Conservation (phyloP, 306 rosid species). For the Prunus fruticosa region DNA sequence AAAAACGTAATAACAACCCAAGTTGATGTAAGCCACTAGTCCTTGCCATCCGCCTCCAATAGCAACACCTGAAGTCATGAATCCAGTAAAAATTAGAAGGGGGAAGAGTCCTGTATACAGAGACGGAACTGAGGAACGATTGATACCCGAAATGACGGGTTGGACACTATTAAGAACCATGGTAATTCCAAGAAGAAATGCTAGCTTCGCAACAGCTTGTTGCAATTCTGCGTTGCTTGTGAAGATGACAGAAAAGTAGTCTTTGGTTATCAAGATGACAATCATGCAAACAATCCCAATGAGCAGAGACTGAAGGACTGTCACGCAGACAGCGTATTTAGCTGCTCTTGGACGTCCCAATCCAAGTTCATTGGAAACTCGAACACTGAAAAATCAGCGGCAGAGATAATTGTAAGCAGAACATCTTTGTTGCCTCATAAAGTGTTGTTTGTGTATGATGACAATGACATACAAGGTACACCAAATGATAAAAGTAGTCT, state of each 20-base stretch:
- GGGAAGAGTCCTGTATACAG: background rate
- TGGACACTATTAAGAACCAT: conserved; percentile 86
- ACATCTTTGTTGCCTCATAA: background rate
- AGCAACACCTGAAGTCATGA: conserved; percentile 69
- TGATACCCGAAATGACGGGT: conserved; percentile 79
- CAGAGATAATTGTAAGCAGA: background rate
- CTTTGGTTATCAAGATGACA: conserved; percentile 44
- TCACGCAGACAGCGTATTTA: conserved; percentile 68
- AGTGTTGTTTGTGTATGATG: conserved; percentile 4
- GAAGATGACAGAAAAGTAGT: conserved; percentile 54
- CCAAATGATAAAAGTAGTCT: background rate
- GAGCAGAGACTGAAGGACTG: conserved; percentile 61
- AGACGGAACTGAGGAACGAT: background rate
- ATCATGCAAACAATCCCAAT: conserved; percentile 58
- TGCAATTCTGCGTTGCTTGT: conserved; percentile 52
- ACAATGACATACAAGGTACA: background rate
- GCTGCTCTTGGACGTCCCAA: conserved; percentile 70
- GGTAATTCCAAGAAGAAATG: conserved; percentile 64
- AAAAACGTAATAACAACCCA: conserved; percentile 72
- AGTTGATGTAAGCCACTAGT: conserved; percentile 73
- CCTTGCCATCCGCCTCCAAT: conserved; percentile 96
- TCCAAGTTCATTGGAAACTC: conserved; percentile 79
- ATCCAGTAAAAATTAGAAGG: background rate
- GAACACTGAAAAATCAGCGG: conserved; percentile 29
- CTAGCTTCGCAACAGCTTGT: conserved; percentile 52